Evolutionary conservation across 805 yeast genomes (phyloP).

Genomic region (Pichia scutulata): DNA sequence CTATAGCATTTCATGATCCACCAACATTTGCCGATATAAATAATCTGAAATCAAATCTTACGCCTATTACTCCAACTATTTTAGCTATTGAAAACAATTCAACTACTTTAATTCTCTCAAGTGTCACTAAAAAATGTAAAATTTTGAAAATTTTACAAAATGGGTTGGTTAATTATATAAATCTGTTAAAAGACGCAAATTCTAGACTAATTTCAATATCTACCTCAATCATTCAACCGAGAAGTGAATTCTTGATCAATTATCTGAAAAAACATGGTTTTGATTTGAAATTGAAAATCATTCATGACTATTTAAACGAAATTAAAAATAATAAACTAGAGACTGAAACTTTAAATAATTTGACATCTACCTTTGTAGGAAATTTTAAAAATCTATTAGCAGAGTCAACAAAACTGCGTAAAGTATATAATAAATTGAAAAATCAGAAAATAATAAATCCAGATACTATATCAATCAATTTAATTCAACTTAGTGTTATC

Average conservation of each 20-base stretch:
- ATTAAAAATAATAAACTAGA: conserved; percentile 19
- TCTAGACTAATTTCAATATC: conserved; percentile 4
- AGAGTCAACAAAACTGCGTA: conserved; percentile 23
- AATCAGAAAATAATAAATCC: conserved; percentile 2
- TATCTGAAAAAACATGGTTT: conserved; percentile 15
- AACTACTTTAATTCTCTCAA: background rate
- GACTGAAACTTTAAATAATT: conserved; percentile 8
- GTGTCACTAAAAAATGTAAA: background rate
- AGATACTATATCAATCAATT: background rate
- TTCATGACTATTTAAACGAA: conserved; percentile 21
- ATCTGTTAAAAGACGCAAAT: conserved; percentile 13
- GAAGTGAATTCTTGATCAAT: conserved; percentile 22
- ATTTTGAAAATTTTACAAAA: conserved; percentile 2
- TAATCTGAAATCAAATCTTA: background rate
- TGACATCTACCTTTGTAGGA: conserved; percentile 10
- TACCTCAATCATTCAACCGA: conserved; percentile 14
- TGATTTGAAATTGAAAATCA: conserved; percentile 18
- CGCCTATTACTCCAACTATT: background rate
- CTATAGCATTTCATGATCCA: conserved; percentile 3
- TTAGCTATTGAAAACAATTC: background rate
- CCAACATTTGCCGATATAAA: conserved; percentile 9
- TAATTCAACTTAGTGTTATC: conserved; percentile 11
- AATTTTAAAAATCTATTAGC: conserved; percentile 17
- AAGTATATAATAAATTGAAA: conserved; percentile 22
- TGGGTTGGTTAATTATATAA: conserved; percentile 21